Percentiles rank a stretch among this genome's conserved stretches.
phyloP scores from a whole-genome alignment of 306 rosid species.

The Ammopiptanthus mongolicus region DNA sequence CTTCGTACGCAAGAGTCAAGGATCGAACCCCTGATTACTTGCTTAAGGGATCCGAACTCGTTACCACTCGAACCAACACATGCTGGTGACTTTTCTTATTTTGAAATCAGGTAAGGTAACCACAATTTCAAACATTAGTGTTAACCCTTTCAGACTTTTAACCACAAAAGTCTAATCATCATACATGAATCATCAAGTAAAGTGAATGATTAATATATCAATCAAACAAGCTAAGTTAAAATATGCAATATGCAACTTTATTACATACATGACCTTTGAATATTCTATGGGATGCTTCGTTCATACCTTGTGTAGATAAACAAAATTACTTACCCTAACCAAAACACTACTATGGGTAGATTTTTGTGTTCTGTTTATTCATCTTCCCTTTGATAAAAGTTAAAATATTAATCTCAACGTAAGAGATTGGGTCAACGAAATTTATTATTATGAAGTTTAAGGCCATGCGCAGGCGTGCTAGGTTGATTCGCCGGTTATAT shows the following conservation, averaged over 20 bases:
- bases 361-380: neutral
- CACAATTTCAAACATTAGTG: too few species aligned
- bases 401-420: neutral
- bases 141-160: too few species aligned
- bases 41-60: too few species aligned
- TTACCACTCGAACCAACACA: too few species aligned
- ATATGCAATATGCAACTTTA: too few species aligned
- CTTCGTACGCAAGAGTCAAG: too few species aligned
- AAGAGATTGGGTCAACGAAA: neutral
- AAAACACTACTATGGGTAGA: neutral
- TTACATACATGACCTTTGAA: neutral
- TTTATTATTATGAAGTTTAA: neutral
- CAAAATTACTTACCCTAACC: neutral
- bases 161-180: too few species aligned
- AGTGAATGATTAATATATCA: too few species aligned
- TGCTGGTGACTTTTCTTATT: too few species aligned
- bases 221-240: neutral
- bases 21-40: too few species aligned
- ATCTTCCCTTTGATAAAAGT: neutral
- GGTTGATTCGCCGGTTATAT: neutral
- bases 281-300: neutral
- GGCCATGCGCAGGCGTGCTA: neutral
- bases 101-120: too few species aligned
- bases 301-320: neutral
- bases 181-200: too few species aligned